Evolutionary conservation across 805 yeast genomes (phyloP), one percentile per base, ranked within the genome.

Genomic region (Metschnikowia cerradonensis): DNA sequence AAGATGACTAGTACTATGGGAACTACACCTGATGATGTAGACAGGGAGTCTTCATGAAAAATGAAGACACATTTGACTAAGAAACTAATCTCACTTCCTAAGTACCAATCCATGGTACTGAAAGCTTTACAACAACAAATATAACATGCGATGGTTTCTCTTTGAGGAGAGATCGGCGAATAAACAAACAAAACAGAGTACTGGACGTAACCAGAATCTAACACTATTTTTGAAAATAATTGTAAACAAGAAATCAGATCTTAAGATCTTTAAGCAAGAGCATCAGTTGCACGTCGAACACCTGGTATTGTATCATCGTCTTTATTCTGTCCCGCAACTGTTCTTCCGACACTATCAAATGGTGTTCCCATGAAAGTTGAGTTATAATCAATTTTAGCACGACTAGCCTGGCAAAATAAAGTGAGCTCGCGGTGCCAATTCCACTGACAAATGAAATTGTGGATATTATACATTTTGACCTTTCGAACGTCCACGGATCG

Each of bases 301-400:
- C 58, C 39, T 57, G 60, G 34, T 47, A 50, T 22, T 59, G 59
- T 57, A 58, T 59, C 63, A 62, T 53, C 19, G 51, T 53, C 32
- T 52, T 53, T n/a, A 62, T 43, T 17, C 61, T 52, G 13, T 48
- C 32, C 17, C 49, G 53, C 11, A 62, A 34, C n/a, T 38, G 10
- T n/a, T 48, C 50, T 14, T 36, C 45, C 22, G 35, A 37, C 4
- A 58, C 43, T 5, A 43, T 34, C 17, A 50, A 39, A 26, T 43
- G 35, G 32, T 45, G 48, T 35, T 51, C 55, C 19, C 53, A 48
- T 15, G 49, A 49, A 30, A 58, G 49, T 30, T 55, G 41, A 31
- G 47, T 33, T 43, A 41, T 45, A 37, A 55, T 44, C 30, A 51
- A 41, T n/a, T 41, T 35, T 15, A 56, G 20, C 40, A 53, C 49